phyloP scores from a whole-genome alignment of 2,329 filamentous ascomycete species.

The Colletotrichum tanaceti region DNA sequence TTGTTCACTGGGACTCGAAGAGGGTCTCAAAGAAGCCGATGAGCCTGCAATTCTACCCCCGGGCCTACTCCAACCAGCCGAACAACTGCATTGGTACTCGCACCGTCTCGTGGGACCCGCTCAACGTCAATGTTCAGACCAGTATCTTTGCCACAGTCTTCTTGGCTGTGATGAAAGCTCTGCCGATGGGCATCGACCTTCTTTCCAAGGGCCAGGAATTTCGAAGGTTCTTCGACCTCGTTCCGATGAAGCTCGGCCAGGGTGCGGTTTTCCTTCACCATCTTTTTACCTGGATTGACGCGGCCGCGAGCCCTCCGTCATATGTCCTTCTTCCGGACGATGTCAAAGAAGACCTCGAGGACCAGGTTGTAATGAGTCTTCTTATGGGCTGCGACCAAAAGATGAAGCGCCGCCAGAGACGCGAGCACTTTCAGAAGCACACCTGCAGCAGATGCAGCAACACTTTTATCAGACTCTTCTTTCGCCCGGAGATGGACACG shows the following conservation, averaged over 20 bases:
- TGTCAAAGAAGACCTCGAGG: background rate
- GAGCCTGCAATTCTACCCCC: slow-evolving; percentile 33
- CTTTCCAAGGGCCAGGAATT: slow-evolving; percentile 7
- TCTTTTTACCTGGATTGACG: slow-evolving; percentile 21
- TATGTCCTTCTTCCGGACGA: background rate
- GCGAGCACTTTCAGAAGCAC: background rate
- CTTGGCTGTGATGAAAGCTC: slow-evolving; percentile 29
- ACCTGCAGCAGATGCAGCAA: slow-evolving; percentile 18
- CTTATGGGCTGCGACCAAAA: slow-evolving; percentile 9
- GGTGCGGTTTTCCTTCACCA: slow-evolving; percentile 25
- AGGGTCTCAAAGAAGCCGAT: slow-evolving; percentile 39
- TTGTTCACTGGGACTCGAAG: slow-evolving; percentile 40
- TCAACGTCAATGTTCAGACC: background rate
- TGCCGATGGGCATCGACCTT: slow-evolving; percentile 33
- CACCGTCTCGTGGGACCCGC: slow-evolving; percentile 31
- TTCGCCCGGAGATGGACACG: background rate
- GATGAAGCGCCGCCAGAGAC: background rate
- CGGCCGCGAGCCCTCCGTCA: background rate
- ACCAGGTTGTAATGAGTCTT: slow-evolving; percentile 32
- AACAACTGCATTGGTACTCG: slow-evolving; percentile 20
- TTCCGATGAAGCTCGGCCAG: slow-evolving; percentile 35
- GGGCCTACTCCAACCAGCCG: slow-evolving; percentile 11
- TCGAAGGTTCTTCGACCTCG: slow-evolving; percentile 26
- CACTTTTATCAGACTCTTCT: slow-evolving; percentile 6
- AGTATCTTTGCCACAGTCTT: slow-evolving; percentile 23